Base-by-base conservation (phyloP, 1,284 basidiomycete genomes). In the Caloboletus inedulis region DNA sequence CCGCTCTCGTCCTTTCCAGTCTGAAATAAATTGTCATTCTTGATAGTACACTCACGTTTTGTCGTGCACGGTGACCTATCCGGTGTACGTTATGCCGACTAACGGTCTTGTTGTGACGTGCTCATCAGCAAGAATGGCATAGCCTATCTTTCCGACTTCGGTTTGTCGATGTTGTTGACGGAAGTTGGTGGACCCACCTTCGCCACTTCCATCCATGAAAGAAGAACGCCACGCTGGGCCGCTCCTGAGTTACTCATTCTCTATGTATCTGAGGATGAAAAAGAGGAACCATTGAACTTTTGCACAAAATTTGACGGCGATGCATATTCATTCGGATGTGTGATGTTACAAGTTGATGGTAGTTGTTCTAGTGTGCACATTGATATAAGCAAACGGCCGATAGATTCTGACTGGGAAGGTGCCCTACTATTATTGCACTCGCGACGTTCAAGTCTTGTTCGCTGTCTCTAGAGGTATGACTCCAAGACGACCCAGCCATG, bases 41-140 rank as follows among this genome's bases (percentile, higher is more conserved):
- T 39, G 19, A 27, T 14, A 67, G 62, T 63, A 30, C 62, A 67
- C 35, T 65, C 64, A 0, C 21, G 30, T 27, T 60, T 53, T 30
- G 34, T 66, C 25, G 51, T 66, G 19, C 64, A 63, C 6, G 62
- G 62, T 1, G 62, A 62, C 27, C 55, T 64, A n/a, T 62, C 65
- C 1, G 61, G 65, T 14, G 64, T 63, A 53, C 21, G 64, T 33
- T 6, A 7, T 2, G 13, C 21, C 10, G 3, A 3, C 8, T 30
- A 6, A 9, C 3, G 3, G 7, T 23, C 16, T 29, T 18, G 10
- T n/a, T 59, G 51, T 6, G 61, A 63, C 16, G 53, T 63, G 1
- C 59, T 61, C 13, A 44, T 61, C 16, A 36, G 34, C 41, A 43
- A 37, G 16, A 21, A 47, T 18, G 47, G 49, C 12, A 40, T 43